Conservation (phyloP, 129 eudicot genomes). For the Lactuca sativa region DNA sequence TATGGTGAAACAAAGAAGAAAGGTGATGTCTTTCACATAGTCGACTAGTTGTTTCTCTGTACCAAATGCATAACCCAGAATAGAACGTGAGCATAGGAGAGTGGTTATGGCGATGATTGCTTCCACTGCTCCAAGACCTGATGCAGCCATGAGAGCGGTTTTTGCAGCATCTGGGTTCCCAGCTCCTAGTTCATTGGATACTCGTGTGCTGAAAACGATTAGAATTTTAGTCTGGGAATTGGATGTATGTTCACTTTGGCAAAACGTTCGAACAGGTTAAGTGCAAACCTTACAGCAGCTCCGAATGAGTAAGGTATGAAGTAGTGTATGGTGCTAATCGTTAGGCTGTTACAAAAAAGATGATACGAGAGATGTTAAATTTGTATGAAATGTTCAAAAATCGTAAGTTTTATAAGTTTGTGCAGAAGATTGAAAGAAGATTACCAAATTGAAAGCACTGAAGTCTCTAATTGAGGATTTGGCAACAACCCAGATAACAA, state of each 20-base stretch:
- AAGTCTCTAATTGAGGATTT: slow-evolving; percentile 62
- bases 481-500: slow-evolving; percentile 54
- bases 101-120: slow-evolving; percentile 23
- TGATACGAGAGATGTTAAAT: background rate
- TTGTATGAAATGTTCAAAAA: background rate
- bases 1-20: slow-evolving; percentile 37
- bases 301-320: slow-evolving; percentile 48
- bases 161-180: slow-evolving; percentile 39
- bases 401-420: background rate
- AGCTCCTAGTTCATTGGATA: slow-evolving; percentile 41
- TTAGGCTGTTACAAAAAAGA: slow-evolving; percentile 33
- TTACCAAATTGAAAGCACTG: slow-evolving; percentile 68
- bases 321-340: slow-evolving; percentile 37
- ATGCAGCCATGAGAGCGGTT: slow-evolving; percentile 19
- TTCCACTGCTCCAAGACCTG: slow-evolving; percentile 29
- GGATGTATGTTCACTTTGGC: background rate
- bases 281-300: slow-evolving; percentile 50
- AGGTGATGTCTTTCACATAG: slow-evolving; percentile 34
- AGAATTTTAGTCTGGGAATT: background rate
- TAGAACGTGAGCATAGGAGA: slow-evolving; percentile 28
- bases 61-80: slow-evolving; percentile 37
- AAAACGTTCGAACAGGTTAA: background rate
- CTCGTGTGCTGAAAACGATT: slow-evolving; percentile 29
- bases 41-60: slow-evolving; percentile 31
- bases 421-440: background rate